These are phyloP conservation scores for Heliamphora exappendiculata DNA, from an alignment of 148 eudicot genomes.

Conservation along the genomic window DNA sequence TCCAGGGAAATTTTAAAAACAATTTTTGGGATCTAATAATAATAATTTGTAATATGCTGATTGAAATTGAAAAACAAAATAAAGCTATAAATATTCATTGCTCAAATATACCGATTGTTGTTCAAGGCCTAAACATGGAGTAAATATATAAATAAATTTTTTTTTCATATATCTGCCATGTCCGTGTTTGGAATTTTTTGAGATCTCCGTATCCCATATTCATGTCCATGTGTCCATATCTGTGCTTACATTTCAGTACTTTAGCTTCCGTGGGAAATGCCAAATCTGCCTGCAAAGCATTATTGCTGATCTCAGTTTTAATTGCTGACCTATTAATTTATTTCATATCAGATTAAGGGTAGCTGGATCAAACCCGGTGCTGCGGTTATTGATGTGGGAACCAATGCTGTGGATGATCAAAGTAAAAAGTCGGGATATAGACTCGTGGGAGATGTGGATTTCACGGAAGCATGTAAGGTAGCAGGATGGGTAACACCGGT, in stretches of 20 bases:
- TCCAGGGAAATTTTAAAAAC: no score
- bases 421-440: conserved; percentile 81
- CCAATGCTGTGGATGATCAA: conserved; percentile 86
- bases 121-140: no score
- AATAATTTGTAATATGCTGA: no score
- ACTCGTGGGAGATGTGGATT: conserved; percentile 93
- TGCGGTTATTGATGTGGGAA: conserved; percentile 92
- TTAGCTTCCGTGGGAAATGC: neutral
- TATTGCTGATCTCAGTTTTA: neutral
- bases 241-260: neutral
- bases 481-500: conserved; percentile 97
- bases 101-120: no score
- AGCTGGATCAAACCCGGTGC: conserved; percentile 99
- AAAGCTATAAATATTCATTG: no score
- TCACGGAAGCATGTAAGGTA: conserved; percentile 70
- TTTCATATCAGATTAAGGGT: conserved; percentile 64
- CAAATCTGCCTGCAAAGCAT: neutral
- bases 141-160: no score
- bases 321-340: neutral
- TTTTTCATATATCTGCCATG: no score
- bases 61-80: no score
- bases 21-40: no score
- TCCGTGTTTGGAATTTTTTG: no score
- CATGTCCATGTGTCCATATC: no score
- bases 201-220: no score